Evolutionary conservation across 768 basidiomycete genomes (phyloP).

Genomic region (Phylloporus scabripes): DNA sequence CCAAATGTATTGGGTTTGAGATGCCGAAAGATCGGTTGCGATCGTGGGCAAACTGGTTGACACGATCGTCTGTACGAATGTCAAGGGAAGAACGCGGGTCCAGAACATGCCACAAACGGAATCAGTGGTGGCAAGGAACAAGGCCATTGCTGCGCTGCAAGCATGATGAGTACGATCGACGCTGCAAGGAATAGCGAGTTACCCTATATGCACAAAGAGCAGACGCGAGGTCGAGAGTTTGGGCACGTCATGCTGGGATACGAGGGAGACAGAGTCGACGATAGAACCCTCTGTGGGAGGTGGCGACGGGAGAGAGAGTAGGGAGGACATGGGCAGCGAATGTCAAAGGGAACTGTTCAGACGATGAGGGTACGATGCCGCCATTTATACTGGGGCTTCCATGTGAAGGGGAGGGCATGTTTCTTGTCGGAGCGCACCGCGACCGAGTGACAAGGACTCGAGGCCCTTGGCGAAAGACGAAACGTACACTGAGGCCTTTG

Average conservation of each 20-base stretch:
- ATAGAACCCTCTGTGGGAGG: slow-evolving; percentile 19
- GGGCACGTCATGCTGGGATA: slow-evolving; percentile 15
- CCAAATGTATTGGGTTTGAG: slow-evolving; percentile 77
- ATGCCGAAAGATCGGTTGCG: slow-evolving; percentile 58
- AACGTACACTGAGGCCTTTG: slow-evolving; percentile 22
- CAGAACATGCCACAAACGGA: slow-evolving; percentile 45
- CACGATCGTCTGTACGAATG: slow-evolving; percentile 51
- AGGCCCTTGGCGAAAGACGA: slow-evolving; percentile 25
- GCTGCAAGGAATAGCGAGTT: slow-evolving; percentile 7
- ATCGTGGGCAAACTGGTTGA: slow-evolving; percentile 84
- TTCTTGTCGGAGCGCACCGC: slow-evolving; percentile 16
- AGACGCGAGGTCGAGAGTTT: slow-evolving; percentile 51
- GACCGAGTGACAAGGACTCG: slow-evolving; percentile 11
- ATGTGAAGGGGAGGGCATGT: slow-evolving; percentile 16
- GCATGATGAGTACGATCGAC: slow-evolving; percentile 10
- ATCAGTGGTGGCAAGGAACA: slow-evolving; percentile 86
- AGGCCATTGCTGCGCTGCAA: slow-evolving; percentile 64
- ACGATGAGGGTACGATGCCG: neutral
- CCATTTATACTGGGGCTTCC: slow-evolving; percentile 29
- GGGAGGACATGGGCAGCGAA: slow-evolving; percentile 15
- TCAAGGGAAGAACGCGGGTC: slow-evolving; percentile 3
- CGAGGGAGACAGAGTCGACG: slow-evolving; percentile 23
- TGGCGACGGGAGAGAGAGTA: slow-evolving; percentile 2
- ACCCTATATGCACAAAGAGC: slow-evolving; percentile 68
- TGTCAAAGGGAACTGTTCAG: slow-evolving; percentile 4